Conservation (phyloP, 1,284 basidiomycete species). For the Ganoderma boninense region DNA sequence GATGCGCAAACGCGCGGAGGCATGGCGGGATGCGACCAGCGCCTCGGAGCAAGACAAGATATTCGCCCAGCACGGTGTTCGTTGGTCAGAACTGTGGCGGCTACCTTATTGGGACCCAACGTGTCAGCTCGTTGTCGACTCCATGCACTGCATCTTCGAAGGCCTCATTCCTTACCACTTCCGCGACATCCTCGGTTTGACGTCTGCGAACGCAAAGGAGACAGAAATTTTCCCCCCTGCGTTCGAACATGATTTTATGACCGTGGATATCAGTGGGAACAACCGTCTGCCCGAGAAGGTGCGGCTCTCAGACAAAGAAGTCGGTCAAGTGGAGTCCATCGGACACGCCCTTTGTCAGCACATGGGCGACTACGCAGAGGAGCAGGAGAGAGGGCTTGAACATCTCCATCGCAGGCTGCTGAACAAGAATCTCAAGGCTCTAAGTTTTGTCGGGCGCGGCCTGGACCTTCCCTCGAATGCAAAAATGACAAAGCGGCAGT, state of each 20-base stretch:
- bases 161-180: slow-evolving; percentile 39
- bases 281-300: not conserved
- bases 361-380: slow-evolving; percentile 1
- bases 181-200: slow-evolving; percentile 32
- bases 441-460: slow-evolving; percentile 11
- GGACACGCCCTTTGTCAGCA: not conserved
- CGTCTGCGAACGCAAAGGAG: slow-evolving; percentile 12
- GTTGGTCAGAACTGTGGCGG: slow-evolving; percentile 40
- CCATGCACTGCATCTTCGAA: slow-evolving; percentile 43
- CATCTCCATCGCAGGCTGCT: slow-evolving; percentile 3
- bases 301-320: slow-evolving; percentile 9
- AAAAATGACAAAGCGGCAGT: slow-evolving; percentile 3
- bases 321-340: slow-evolving; percentile 8
- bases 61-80: slow-evolving; percentile 37
- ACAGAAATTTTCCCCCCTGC: slow-evolving; percentile 6
- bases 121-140: slow-evolving; percentile 37
- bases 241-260: slow-evolving; percentile 10
- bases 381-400: slow-evolving; percentile 1
- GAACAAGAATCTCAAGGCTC: slow-evolving; percentile 7
- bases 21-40: slow-evolving; percentile 37
- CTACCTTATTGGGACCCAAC: slow-evolving; percentile 47
- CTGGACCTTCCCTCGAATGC: slow-evolving; percentile 7
- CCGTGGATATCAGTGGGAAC: slow-evolving; percentile 7
- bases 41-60: slow-evolving; percentile 27
- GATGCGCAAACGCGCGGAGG: slow-evolving; percentile 27